Percentiles rank a stretch among this genome's conserved stretches.
Evolutionary conservation across 139 green algal genomes (phyloP).

Genomic region (Desmodesmus armatus): DNA sequence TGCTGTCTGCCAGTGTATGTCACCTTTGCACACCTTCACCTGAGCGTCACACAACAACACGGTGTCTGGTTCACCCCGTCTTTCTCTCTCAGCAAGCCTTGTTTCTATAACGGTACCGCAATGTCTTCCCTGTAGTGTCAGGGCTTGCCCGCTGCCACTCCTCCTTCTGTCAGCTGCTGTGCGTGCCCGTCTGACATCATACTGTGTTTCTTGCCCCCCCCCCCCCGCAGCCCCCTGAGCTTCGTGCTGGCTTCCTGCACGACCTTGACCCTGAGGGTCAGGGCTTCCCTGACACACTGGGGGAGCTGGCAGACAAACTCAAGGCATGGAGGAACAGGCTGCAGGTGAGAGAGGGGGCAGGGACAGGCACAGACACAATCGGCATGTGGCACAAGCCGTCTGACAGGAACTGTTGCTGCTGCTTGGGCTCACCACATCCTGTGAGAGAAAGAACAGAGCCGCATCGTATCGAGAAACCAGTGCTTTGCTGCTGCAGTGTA

Average conservation of each 20-base stretch:
- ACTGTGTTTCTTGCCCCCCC: not conserved
- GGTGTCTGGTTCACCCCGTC: too few relatives aligned
- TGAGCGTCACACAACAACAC: too few relatives aligned
- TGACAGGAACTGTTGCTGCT: not conserved
- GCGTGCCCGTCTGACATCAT: not conserved
- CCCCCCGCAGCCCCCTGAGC: conserved; percentile 19
- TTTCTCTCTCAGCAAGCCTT: too few relatives aligned
- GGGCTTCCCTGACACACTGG: conserved; percentile 86
- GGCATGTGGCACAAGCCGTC: not conserved
- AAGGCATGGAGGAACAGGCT: conserved; percentile 89
- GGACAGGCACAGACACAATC: not conserved
- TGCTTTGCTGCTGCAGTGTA: too few relatives aligned
- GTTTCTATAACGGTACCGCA: too few relatives aligned
- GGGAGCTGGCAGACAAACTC: conserved; percentile 85
- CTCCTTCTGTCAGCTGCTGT: not conserved
- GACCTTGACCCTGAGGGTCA: conserved; percentile 88
- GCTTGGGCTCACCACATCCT: not conserved
- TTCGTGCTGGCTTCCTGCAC: conserved; percentile 87
- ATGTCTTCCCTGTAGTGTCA: too few relatives aligned
- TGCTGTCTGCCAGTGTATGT: too few relatives aligned
- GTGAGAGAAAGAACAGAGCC: too few relatives aligned
- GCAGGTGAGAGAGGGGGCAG: conserved; percentile 32
- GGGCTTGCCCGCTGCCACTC: not conserved
- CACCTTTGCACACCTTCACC: too few relatives aligned
- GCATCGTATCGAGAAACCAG: too few relatives aligned